Base-by-base conservation (phyloP, 768 basidiomycete species). In the Amanita phalloides region DNA sequence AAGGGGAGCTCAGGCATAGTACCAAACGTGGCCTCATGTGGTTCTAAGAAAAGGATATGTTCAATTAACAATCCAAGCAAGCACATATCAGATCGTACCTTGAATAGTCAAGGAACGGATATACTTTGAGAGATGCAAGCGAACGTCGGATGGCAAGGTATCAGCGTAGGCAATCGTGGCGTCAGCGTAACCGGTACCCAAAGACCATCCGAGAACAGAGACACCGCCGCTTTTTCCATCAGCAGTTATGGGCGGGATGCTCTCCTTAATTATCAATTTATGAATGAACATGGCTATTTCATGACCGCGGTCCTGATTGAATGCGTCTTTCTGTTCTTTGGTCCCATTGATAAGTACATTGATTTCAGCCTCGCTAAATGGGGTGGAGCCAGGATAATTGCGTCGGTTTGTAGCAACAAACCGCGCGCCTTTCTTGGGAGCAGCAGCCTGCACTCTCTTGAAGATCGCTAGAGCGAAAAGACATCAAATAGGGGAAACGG, bases 371-470 rank as follows among this genome's bases (percentile, higher is more conserved):
- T 32, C 30, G 10, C 1, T 35, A 11, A 44, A 44, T 14, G 50
- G 28, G 10, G 50, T 51, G 7, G 41, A 30, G 11, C 42, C 50
- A 11, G 50, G 42, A 35, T 51, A 51, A 23, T 26, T 26, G 8
- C 50, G 50, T n/a, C 50, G 50, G 30, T 44, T 51, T 4, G 42
- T 6, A 13, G 50, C 50, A 28, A 51, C 50, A 28, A 51, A 32
- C 6, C 50, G 50, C 20, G 42, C 44, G 26, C 50, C 36, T 20
- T 44, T 44, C 14, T 44, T 28, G 11, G 26, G 8, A 28, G 50
- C 50, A 6, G n/a, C 13, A 3, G 28, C n/a, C 4, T 35, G 33
- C 4, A 32, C 42, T 20, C 36, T 43, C 20, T 44, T 35, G 50
- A 51, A 51, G 28, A 44, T 37, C 13, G 50, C 50, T 51, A n/a